A percentile compares a stretch with the other conserved stretches of the same genome.
phyloP scores from a whole-genome alignment of 2,329 filamentous ascomycete genomes.

The Emergomyces orientalis region DNA sequence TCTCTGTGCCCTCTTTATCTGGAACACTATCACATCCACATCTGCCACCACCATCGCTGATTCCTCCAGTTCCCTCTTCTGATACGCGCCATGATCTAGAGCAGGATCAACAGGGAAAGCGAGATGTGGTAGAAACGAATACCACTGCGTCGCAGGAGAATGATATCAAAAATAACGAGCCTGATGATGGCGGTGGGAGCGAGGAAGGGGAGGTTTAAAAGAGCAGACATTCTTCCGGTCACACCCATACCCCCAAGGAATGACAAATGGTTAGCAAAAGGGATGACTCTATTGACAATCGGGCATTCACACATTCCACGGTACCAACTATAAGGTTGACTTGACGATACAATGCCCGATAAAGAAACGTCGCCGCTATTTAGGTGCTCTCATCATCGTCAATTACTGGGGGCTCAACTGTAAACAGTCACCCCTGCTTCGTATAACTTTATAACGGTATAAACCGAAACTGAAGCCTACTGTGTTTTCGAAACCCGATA shows the following conservation, averaged over 20 bases:
- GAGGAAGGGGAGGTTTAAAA: constrained; percentile 36
- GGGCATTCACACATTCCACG: too few species aligned
- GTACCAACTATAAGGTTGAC: too few species aligned
- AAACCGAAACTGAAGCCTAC: too few species aligned
- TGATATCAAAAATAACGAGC: constrained; percentile 13
- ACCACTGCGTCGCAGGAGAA: background rate
- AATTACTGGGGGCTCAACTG: too few species aligned
- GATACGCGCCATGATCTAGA: background rate
- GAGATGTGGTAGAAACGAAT: background rate
- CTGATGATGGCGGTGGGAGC: constrained; percentile 31
- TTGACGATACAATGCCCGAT: too few species aligned
- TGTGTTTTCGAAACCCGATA: too few species aligned
- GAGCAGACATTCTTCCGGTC: background rate
- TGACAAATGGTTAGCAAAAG: background rate
- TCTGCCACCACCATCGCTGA: background rate
- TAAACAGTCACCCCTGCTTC: too few species aligned
- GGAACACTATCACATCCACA: background rate
- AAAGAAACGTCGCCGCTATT: too few species aligned
- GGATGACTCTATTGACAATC: background rate
- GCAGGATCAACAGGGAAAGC: background rate
- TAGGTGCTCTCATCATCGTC: too few species aligned
- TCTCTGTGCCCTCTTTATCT: background rate
- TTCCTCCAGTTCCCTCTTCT: background rate
- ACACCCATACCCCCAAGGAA: background rate
- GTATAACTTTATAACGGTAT: too few species aligned